Percentiles rank a stretch among this genome's conserved stretches.
Conservation (phyloP, 768 basidiomycete genomes). For the Pleurotus pulmonarius region DNA sequence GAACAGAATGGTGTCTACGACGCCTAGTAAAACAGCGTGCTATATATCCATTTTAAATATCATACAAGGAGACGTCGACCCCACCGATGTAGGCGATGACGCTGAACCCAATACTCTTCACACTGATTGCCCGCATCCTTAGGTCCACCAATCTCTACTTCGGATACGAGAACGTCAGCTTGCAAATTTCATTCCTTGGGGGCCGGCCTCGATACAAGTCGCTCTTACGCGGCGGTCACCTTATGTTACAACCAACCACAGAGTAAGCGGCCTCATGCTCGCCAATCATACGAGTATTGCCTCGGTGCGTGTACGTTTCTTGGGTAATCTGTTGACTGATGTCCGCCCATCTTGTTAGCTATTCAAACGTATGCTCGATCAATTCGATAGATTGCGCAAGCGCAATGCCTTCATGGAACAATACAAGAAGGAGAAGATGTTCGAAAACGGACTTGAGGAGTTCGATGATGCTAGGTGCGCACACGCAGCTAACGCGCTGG, state of each 20-base stretch:
- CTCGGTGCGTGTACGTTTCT: conserved; percentile 52
- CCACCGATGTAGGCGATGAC: conserved; percentile 75
- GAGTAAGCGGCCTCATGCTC: conserved; percentile 97
- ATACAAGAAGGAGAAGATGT: conserved; percentile 97
- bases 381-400: conserved; percentile 84
- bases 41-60: conserved; percentile 98
- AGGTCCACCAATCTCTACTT: conserved; percentile 97
- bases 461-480: conserved; percentile 94
- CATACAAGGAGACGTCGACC: conserved; percentile 98
- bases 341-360: conserved; percentile 43
- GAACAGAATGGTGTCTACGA: conserved; percentile 96
- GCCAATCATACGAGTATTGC: conserved; percentile 99
- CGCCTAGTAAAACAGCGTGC: conserved; percentile 87
- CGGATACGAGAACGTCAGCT: conserved; percentile 95
- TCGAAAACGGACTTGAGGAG: conserved; percentile 89
- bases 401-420: conserved; percentile 95
- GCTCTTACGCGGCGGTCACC: conserved; percentile 90
- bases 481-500: background rate
- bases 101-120: background rate
- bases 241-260: conserved; percentile 83
- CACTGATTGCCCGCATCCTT: background rate
- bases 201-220: conserved; percentile 96
- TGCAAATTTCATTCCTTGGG: conserved; percentile 99
- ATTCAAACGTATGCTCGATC: conserved; percentile 94
- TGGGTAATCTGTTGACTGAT: background rate